phyloP scores from a whole-genome alignment of 805 yeast species.

The Ogataea nitratoaversa region DNA sequence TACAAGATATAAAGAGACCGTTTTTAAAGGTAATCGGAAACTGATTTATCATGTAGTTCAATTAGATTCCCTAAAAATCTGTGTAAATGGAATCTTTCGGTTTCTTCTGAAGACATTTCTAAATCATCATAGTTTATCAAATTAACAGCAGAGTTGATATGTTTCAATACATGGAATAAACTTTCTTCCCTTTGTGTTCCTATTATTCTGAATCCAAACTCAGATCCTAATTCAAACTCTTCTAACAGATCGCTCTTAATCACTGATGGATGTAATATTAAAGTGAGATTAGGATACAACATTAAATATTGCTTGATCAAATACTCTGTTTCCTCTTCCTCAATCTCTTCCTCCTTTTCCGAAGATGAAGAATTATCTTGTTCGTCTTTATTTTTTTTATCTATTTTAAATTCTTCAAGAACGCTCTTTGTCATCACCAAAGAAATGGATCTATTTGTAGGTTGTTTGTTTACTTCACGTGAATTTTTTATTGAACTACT shows the following conservation, averaged over 20 bases:
- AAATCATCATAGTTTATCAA: conserved; percentile 22
- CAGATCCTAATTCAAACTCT: conserved; percentile 19
- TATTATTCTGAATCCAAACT: conserved; percentile 33
- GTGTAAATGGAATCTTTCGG: conserved; percentile 24
- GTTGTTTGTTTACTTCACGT: background rate
- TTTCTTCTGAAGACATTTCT: conserved; percentile 4
- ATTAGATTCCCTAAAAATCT: conserved; percentile 21
- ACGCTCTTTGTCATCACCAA: conserved; percentile 16
- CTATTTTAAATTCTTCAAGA: conserved; percentile 6
- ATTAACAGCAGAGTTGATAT: conserved; percentile 31
- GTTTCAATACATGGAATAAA: conserved; percentile 52
- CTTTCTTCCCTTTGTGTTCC: conserved; percentile 46
- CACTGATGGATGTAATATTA: conserved; percentile 27
- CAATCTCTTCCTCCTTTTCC: background rate
- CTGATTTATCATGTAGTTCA: conserved; percentile 8
- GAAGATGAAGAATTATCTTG: conserved; percentile 5
- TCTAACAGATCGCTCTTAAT: conserved; percentile 12
- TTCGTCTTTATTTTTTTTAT: conserved; percentile 7
- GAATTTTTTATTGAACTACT: background rate
- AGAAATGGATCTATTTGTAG: conserved; percentile 9
- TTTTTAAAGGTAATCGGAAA: conserved; percentile 5
- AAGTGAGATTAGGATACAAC: conserved; percentile 19
- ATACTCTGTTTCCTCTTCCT: background rate
- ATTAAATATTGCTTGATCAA: conserved; percentile 9
- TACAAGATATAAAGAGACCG: too few relatives aligned